phyloP scores from a whole-genome alignment of 2,329 filamentous ascomycete genomes.

The Aquanectria penicillioides region DNA sequence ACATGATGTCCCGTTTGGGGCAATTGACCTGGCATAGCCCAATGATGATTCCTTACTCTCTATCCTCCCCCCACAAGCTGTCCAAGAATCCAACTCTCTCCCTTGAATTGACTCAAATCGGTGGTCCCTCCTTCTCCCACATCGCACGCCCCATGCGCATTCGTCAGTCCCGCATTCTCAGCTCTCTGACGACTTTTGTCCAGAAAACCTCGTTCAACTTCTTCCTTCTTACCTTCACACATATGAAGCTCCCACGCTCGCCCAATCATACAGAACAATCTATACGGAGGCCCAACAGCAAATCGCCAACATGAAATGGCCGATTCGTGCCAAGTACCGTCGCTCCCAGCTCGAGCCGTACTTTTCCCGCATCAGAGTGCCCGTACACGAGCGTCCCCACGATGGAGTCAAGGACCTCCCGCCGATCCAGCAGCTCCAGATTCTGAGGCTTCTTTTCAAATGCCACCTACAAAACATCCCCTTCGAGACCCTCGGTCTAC shows the following conservation, averaged over 20 bases:
- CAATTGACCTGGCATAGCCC: too few relatives aligned
- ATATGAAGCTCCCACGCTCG: neutral
- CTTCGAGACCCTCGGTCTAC: conserved; percentile 64
- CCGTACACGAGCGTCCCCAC: conserved; percentile 7
- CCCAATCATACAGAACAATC: neutral
- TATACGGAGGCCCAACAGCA: neutral
- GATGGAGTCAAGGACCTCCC: neutral
- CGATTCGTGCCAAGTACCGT: conserved; percentile 11
- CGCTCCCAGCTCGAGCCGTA: conserved; percentile 25
- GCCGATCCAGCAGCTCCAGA: conserved; percentile 38
- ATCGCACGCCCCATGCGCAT: neutral
- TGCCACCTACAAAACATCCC: conserved; percentile 61
- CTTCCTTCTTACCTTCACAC: neutral
- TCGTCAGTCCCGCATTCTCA: conserved; percentile 2
- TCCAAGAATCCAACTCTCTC: too few relatives aligned
- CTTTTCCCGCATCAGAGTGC: conserved; percentile 27
- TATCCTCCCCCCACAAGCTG: too few relatives aligned
- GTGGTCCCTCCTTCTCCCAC: neutral
- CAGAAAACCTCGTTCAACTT: too few relatives aligned
- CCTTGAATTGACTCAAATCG: too few relatives aligned
- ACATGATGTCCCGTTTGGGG: too few relatives aligned
- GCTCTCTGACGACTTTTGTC: too few relatives aligned
- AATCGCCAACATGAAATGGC: neutral
- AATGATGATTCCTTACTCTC: too few relatives aligned
- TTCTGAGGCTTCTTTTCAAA: conserved; percentile 45